Evolutionary conservation across 371 early-diverging fungal species (phyloP), one percentile per base, ranked within the genome.

Genomic region (Coemansia sp.): DNA sequence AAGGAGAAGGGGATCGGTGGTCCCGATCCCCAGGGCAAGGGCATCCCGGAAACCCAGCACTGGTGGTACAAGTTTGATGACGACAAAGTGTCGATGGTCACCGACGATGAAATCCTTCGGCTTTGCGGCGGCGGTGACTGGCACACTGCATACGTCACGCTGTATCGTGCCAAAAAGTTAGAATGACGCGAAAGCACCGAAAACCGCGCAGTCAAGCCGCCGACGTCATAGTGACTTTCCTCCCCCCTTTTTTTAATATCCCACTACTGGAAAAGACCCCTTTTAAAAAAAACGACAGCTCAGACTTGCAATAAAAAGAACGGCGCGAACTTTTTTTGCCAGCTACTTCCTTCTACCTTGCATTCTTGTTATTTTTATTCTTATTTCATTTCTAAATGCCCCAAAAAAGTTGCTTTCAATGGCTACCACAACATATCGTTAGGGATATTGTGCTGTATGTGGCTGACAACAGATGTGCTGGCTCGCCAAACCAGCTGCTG

Each of bases 31-130:
- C 16, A 54, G 4, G 57, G 55, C 24, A 48, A 40, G 14, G 57
- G 52, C n/a, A 14, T 51, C n/a, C 62, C 63, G 2, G 65, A 60
- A 16, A 69, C 68, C 7, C 67, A 51, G 62, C 85, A 92, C 61
- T 86, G 90, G 67, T 94, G 94, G 94, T 84, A 86, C 78, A 94
- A 96, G 75, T 98, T 89, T 72, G 96, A 98, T 75, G 99, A 98
- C 74, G 97, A 98, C 66, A 88, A 90, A 54, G 98, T 98, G 6
- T 88, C 90, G 4, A 82, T 86, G 24, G 89, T 96, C 43, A 84
- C 79, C 4, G 85, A 88, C 57, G 90, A 89, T 36, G 99, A 97
- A 33, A 92, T 98, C 59, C 77, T 86, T 51, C 93, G 92, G 76
- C 84, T 97, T 61, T 92, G 91, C 62, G 99, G 99, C 37, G 95